Conservation (phyloP, 2,329 filamentous ascomycete species). For the Fusarium pseudonygamai region DNA sequence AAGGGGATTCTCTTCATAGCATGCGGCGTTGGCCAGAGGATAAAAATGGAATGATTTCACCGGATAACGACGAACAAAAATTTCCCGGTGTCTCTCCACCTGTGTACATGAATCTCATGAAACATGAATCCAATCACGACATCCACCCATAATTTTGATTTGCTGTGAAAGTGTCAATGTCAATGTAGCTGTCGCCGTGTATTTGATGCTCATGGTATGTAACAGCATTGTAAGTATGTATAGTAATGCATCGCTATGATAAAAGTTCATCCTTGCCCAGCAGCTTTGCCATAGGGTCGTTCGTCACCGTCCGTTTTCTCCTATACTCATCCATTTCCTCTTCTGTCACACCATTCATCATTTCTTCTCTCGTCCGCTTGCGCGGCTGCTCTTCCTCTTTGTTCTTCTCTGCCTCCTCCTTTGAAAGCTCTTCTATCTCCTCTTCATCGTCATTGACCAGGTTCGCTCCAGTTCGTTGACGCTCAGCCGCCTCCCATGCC, state of each 20-base stretch:
- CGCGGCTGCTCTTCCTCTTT: constrained; percentile 54
- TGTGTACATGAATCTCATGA: constrained; percentile 41
- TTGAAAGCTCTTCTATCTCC: constrained; percentile 40
- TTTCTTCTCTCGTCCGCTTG: constrained; percentile 81
- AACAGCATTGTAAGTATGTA: background rate
- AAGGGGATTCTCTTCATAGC: constrained; percentile 57
- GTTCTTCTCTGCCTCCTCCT: constrained; percentile 44
- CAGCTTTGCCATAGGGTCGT: constrained; percentile 89
- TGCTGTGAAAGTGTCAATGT: constrained; percentile 9
- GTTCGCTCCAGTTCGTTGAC: constrained; percentile 60
- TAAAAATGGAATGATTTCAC: constrained; percentile 56
- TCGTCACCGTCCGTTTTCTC: constrained; percentile 74
- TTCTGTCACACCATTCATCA: constrained; percentile 80
- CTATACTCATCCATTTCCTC: constrained; percentile 89
- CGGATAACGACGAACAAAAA: constrained; percentile 42
- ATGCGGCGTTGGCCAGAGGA: constrained; percentile 63
- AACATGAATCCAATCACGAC: constrained; percentile 37
- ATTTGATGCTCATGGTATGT: background rate
- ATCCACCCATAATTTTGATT: background rate
- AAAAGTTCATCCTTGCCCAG: constrained; percentile 73
- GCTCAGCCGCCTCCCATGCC: constrained; percentile 81
- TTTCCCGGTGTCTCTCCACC: constrained; percentile 29
- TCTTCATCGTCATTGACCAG: constrained; percentile 48
- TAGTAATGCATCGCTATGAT: constrained; percentile 29
- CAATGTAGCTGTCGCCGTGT: background rate